These are phyloP conservation scores for Pseudogymnoascus sp. DNA, from an alignment of 2,329 filamentous ascomycete genomes.

Conservation along the genomic window DNA sequence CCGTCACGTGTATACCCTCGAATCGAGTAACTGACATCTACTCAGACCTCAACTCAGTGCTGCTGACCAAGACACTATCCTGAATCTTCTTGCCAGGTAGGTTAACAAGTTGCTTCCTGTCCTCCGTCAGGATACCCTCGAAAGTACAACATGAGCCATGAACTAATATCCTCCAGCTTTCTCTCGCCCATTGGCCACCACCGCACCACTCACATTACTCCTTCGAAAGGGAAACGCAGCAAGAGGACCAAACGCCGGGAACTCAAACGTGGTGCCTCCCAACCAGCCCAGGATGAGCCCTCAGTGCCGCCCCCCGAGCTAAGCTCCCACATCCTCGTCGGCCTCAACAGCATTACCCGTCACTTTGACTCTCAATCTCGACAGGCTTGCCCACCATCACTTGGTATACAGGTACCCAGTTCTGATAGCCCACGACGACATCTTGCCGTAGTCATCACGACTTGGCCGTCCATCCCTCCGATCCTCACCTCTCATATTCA, in stretches of 20 bases:
- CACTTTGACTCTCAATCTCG: slow-evolving; percentile 35
- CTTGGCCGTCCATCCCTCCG: slow-evolving; percentile 49
- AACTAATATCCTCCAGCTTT: slow-evolving; percentile 40
- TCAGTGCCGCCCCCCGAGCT: slow-evolving; percentile 41
- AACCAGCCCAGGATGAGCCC: slow-evolving; percentile 27
- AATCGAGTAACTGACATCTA: neutral
- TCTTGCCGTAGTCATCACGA: slow-evolving; percentile 48
- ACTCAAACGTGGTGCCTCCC: slow-evolving; percentile 20
- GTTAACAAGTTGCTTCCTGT: slow-evolving; percentile 18
- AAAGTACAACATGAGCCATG: neutral
- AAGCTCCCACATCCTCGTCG: slow-evolving; percentile 52
- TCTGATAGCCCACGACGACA: slow-evolving; percentile 11
- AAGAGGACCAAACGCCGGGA: slow-evolving; percentile 45
- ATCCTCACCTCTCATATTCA: slow-evolving; percentile 55
- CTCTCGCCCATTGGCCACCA: slow-evolving; percentile 57
- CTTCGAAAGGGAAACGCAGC: slow-evolving; percentile 55
- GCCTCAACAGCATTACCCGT: slow-evolving; percentile 56
- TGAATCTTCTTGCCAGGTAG: slow-evolving; percentile 62
- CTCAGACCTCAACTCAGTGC: slow-evolving; percentile 53
- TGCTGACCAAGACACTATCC: slow-evolving; percentile 54
- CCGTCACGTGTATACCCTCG: neutral
- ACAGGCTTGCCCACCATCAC: slow-evolving; percentile 14
- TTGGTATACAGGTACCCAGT: neutral
- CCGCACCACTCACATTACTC: slow-evolving; percentile 44
- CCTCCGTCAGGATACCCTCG: neutral